Evolutionary conservation across 257 asterid species (phyloP).

Genomic region (Solanum arcanum): DNA sequence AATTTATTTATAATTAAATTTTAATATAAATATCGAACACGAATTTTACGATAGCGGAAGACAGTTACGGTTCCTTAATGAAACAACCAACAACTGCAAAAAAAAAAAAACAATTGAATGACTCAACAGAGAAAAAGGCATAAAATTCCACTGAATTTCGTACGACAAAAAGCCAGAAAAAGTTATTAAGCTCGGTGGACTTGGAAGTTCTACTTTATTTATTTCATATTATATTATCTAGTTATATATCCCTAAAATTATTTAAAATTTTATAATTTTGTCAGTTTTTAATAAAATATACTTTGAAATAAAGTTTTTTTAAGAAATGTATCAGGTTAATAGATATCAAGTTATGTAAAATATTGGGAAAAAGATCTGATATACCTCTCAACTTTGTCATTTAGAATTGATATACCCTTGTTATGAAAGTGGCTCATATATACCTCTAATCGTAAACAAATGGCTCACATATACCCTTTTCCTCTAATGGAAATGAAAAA

Average conservation of each 20-base stretch:
- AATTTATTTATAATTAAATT: accelerated
- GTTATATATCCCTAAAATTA: background rate
- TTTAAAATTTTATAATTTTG: background rate
- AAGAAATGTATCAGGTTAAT: no score
- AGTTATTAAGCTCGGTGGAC: background rate
- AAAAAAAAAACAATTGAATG: background rate
- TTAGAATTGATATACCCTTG: no score
- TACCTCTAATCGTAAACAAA: no score
- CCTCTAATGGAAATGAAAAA: no score
- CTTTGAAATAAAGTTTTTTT: no score
- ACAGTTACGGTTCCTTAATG: background rate
- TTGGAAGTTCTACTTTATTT: background rate
- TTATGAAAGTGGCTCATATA: no score
- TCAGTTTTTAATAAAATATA: background rate
- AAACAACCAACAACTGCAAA: background rate
- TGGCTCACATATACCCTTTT: no score
- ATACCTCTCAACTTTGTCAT: no score
- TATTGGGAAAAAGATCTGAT: no score
- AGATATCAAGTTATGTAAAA: no score
- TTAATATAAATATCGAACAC: accelerated
- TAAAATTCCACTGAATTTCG: background rate
- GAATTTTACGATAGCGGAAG: no score
- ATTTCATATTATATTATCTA: background rate
- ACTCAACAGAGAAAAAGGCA: background rate
- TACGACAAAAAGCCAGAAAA: background rate